These are phyloP conservation scores for Diaporthe helianthi DNA, from an alignment of 2,329 filamentous ascomycete genomes.

Conservation along the genomic window DNA sequence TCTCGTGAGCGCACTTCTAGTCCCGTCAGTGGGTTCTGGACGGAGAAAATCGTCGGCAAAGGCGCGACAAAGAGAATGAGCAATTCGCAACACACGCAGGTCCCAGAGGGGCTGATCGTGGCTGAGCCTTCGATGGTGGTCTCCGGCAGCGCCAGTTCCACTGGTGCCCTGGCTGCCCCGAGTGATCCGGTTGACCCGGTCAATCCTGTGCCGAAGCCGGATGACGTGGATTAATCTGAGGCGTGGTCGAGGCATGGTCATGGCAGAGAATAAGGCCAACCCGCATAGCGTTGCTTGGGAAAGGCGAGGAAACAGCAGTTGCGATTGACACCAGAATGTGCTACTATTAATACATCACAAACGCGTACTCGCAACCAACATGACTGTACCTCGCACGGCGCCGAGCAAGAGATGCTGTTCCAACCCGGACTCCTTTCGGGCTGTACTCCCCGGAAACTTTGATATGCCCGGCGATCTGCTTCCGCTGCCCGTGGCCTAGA, in stretches of 20 bases:
- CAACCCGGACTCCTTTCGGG: too few species aligned
- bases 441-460: not conserved
- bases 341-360: not conserved
- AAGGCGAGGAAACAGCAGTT: slow-evolving; percentile 4
- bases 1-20: slow-evolving; percentile 35
- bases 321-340: not conserved
- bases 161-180: not conserved
- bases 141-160: not conserved
- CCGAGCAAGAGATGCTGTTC: not conserved
- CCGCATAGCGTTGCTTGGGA: not conserved
- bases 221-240: slow-evolving; percentile 30
- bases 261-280: not conserved
- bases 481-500: not conserved
- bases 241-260: not conserved
- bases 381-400: not conserved
- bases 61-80: slow-evolving; percentile 36
- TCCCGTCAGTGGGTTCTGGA: slow-evolving; percentile 52
- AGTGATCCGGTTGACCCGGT: not conserved
- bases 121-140: not conserved
- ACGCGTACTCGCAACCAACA: not conserved
- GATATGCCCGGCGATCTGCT: not conserved
- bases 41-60: slow-evolving; percentile 55
- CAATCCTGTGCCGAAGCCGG: not conserved
- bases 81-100: slow-evolving; percentile 8
- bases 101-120: not conserved